phyloP scores from a whole-genome alignment of 805 yeast genomes.

The Wickerhamomyces strasburgensis region DNA sequence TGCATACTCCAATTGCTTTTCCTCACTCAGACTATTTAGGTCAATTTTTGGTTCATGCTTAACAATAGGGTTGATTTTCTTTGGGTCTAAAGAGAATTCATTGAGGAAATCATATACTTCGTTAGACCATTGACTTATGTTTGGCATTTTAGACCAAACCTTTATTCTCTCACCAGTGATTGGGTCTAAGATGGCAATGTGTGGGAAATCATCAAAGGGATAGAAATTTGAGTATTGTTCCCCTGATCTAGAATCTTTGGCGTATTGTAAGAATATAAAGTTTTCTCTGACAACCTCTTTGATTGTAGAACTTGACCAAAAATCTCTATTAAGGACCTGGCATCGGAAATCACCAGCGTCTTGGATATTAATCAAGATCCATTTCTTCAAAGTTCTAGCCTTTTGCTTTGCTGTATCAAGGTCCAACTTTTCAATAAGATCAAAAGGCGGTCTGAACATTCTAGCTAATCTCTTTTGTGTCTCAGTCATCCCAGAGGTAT shows the following conservation, averaged over 20 bases:
- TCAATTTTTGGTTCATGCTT: constrained; percentile 56
- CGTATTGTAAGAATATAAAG: constrained; percentile 84
- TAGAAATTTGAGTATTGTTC: constrained; percentile 67
- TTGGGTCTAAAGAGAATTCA: constrained; percentile 59
- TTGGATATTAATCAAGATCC: constrained; percentile 88
- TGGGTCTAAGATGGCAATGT: constrained; percentile 88
- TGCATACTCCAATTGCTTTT: constrained; percentile 77
- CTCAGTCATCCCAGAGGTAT: constrained; percentile 21
- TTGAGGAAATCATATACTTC: constrained; percentile 68
- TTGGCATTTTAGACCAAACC: constrained; percentile 72
- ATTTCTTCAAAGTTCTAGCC: constrained; percentile 62
- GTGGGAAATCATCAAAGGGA: constrained; percentile 69
- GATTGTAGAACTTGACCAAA: constrained; percentile 72
- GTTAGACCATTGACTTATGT: constrained; percentile 51
- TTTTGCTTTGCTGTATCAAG: constrained; percentile 67
- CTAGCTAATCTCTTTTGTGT: constrained; percentile 70
- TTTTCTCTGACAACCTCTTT: constrained; percentile 59
- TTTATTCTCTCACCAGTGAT: constrained; percentile 88
- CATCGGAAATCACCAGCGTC: constrained; percentile 81
- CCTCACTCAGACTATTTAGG: constrained; percentile 67
- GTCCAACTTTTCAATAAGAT: constrained; percentile 62
- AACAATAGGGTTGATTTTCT: constrained; percentile 60
- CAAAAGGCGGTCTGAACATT: constrained; percentile 91
- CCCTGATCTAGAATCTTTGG: constrained; percentile 72
- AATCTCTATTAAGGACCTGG: constrained; percentile 86